Evolutionary conservation across 1,139 yeast genomes (phyloP).

Genomic region (Zygosaccharomyces pseudobailii): DNA sequence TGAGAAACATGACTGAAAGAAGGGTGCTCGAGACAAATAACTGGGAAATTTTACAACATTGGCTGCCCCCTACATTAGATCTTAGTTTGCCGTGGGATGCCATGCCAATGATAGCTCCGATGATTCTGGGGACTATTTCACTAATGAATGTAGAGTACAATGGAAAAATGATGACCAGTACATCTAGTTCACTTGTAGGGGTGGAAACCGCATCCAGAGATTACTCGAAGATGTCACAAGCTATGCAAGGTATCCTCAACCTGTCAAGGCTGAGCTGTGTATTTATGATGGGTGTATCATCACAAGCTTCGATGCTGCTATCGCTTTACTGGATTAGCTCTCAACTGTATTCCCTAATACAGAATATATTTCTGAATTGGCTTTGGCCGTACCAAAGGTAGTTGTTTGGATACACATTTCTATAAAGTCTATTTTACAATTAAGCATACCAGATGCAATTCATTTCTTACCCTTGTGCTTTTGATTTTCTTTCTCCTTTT

Average conservation of each 20-base stretch:
- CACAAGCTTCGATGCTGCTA: constrained; percentile 81
- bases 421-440: neutral
- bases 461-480: neutral
- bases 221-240: constrained; percentile 27
- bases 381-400: constrained; percentile 46
- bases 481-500: constrained; percentile 42
- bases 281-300: constrained; percentile 74
- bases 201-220: constrained; percentile 22
- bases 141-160: constrained; percentile 79
- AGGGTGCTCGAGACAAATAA: constrained; percentile 21
- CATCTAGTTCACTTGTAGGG: constrained; percentile 33
- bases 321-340: constrained; percentile 85
- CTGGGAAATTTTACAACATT: constrained; percentile 11
- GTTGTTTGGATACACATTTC: constrained; percentile 24
- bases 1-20: constrained; percentile 61
- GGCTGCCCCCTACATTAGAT: constrained; percentile 37
- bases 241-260: constrained; percentile 45
- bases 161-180: constrained; percentile 47
- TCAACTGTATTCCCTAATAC: constrained; percentile 66
- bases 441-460: constrained; percentile 1
- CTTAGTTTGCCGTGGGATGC: constrained; percentile 27
- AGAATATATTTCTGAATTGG: constrained; percentile 68
- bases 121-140: constrained; percentile 63
- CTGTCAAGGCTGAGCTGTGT: constrained; percentile 71
- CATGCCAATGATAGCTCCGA: constrained; percentile 49